Conservation (phyloP, 768 basidiomycete genomes). For the Mycena chlorophos region DNA sequence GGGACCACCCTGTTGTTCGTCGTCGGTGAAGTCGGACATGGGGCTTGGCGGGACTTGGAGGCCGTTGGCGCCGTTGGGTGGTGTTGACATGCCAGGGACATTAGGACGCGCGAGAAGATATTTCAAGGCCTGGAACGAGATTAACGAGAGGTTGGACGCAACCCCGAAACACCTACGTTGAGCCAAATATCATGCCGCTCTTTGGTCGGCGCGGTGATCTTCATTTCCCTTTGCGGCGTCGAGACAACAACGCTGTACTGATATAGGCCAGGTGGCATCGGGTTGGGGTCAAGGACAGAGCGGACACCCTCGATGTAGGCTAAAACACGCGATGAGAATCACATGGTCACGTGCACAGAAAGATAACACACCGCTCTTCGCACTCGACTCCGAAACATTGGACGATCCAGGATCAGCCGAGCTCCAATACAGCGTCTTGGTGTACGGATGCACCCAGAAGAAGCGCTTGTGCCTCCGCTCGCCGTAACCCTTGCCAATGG, state of each 20-base stretch:
- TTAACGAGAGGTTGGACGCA: slow-evolving; percentile 15
- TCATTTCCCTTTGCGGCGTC: slow-evolving; percentile 94
- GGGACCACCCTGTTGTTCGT: slow-evolving; percentile 30
- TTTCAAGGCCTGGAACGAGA: slow-evolving; percentile 69
- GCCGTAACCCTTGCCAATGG: slow-evolving; percentile 88
- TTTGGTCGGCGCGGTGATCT: slow-evolving; percentile 94
- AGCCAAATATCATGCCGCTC: slow-evolving; percentile 98
- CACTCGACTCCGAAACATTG: slow-evolving; percentile 86
- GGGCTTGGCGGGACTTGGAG: slow-evolving; percentile 49
- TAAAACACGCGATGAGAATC: slow-evolving; percentile 32
- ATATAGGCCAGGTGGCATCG: slow-evolving; percentile 91
- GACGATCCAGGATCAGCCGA: slow-evolving; percentile 89
- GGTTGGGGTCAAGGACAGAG: slow-evolving; percentile 90
- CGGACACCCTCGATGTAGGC: slow-evolving; percentile 93
- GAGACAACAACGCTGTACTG: slow-evolving; percentile 92
- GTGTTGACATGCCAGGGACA: slow-evolving; percentile 37
- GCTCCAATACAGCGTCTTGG: slow-evolving; percentile 97
- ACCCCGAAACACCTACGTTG: slow-evolving; percentile 52
- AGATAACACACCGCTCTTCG: slow-evolving; percentile 78
- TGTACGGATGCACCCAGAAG: slow-evolving; percentile 99
- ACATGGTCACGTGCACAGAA: slow-evolving; percentile 4
- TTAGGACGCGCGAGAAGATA: slow-evolving; percentile 83
- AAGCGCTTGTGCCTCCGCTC: slow-evolving; percentile 90
- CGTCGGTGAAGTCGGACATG: slow-evolving; percentile 50
- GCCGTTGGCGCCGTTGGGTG: slow-evolving; percentile 35